Evolutionary conservation across 148 eudicot species (phyloP).

Genomic region (Persicaria maculosa): DNA sequence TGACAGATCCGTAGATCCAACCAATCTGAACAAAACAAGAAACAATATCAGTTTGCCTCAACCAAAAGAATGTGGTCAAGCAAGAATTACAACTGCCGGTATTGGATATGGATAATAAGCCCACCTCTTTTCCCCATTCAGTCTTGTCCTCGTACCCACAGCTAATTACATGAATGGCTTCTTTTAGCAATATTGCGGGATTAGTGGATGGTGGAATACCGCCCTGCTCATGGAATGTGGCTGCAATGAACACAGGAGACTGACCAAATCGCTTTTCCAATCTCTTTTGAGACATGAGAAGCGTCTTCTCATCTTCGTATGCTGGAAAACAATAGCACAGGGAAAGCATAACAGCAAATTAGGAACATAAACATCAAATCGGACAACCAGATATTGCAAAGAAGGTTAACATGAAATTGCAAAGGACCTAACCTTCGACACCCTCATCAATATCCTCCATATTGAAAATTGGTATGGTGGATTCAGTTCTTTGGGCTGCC

Average conservation of each 20-base stretch:
- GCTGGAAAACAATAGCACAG: constrained; percentile 34
- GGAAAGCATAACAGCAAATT: constrained; percentile 12
- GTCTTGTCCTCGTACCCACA: constrained; percentile 94
- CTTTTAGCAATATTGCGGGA: constrained; percentile 76
- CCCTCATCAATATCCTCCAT: constrained; percentile 93
- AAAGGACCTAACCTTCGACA: constrained; percentile 54
- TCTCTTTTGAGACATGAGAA: constrained; percentile 92
- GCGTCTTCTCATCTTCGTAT: constrained; percentile 88
- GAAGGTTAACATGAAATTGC: too few relatives aligned
- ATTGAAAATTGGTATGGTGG: constrained; percentile 88
- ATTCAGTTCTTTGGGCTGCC: constrained; percentile 73
- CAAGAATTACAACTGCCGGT: neutral
- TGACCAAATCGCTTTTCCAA: constrained; percentile 98
- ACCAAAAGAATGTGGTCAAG: neutral
- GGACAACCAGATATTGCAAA: neutral
- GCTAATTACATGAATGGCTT: constrained; percentile 97
- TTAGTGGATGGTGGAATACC: constrained; percentile 91
- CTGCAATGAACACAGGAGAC: constrained; percentile 92
- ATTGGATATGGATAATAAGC: constrained; percentile 4
- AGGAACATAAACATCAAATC: neutral
- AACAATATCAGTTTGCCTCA: constrained; percentile 3
- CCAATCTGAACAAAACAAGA: constrained; percentile 40
- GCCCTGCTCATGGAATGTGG: constrained; percentile 89
- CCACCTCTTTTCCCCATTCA: constrained; percentile 99
- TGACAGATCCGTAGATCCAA: constrained; percentile 73